These are phyloP conservation scores for Tricholomella constricta DNA, from an alignment of 768 basidiomycete species.

Conservation along the genomic window DNA sequence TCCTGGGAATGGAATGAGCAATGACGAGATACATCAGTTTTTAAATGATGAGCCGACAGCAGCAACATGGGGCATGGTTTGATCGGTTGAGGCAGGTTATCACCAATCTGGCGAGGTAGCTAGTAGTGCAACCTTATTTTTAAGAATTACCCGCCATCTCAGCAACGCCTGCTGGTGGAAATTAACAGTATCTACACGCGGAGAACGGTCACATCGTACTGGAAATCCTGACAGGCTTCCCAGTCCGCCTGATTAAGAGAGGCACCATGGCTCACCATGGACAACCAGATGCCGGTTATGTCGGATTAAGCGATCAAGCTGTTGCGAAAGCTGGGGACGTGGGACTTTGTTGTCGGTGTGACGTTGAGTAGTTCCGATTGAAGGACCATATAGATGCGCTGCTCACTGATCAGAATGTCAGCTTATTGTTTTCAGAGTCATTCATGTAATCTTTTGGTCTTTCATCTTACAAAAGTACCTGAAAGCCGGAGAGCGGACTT, in stretches of 20 bases:
- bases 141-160: neutral
- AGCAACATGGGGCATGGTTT: constrained; percentile 49
- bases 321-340: constrained; percentile 50
- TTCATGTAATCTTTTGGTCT: too few species aligned
- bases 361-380: constrained; percentile 42
- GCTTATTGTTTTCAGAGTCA: too few species aligned
- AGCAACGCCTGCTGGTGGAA: constrained; percentile 67
- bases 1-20: constrained; percentile 47
- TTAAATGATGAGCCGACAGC: constrained; percentile 32
- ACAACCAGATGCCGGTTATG: constrained; percentile 70
- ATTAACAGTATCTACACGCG: constrained; percentile 19
- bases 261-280: constrained; percentile 26
- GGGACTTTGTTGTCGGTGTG: constrained; percentile 66
- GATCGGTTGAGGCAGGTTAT: constrained; percentile 68
- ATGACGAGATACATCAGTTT: constrained; percentile 29
- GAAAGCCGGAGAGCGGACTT: too few species aligned
- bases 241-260: neutral
- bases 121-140: neutral
- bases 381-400: too few species aligned
- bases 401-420: too few species aligned
- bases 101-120: constrained; percentile 69
- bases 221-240: constrained; percentile 48
- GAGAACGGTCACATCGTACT: constrained; percentile 69
- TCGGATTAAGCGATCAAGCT: constrained; percentile 58
- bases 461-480: too few species aligned